These are phyloP conservation scores for Pseudoturritis turrita DNA, from an alignment of 345 rosid species.

Conservation along the genomic window DNA sequence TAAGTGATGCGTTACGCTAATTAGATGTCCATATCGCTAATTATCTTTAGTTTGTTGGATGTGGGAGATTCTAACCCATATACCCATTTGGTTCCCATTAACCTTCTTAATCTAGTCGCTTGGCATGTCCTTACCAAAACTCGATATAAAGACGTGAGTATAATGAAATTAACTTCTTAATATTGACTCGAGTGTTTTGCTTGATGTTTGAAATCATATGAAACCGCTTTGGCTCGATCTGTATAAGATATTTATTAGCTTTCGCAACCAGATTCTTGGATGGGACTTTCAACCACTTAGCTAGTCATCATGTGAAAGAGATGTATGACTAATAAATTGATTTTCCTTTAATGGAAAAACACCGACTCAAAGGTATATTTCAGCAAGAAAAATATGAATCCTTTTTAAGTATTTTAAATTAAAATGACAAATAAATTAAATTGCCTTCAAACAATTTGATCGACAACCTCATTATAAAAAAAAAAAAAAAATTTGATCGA, in stretches of 20 bases:
- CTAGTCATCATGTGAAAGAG: neutral
- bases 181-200: neutral
- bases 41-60: too few relatives aligned
- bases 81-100: too few relatives aligned
- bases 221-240: neutral
- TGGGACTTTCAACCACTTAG: neutral
- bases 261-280: slow-evolving; percentile 4
- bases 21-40: too few relatives aligned
- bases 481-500: too few relatives aligned
- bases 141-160: neutral
- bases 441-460: neutral
- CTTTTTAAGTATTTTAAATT: neutral
- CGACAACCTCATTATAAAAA: too few relatives aligned
- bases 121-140: neutral
- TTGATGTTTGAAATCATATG: slow-evolving; percentile 1
- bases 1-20: too few relatives aligned
- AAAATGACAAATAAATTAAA: neutral
- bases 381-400: neutral
- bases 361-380: neutral
- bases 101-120: neutral
- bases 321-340: slow-evolving; percentile 4
- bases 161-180: neutral
- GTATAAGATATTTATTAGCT: neutral
- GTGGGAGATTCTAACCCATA: too few relatives aligned
- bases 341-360: neutral